Evolutionary conservation across 805 yeast species (phyloP), one percentile per base, ranked within the genome.

Genomic region (Lipomyces mesembrius): DNA sequence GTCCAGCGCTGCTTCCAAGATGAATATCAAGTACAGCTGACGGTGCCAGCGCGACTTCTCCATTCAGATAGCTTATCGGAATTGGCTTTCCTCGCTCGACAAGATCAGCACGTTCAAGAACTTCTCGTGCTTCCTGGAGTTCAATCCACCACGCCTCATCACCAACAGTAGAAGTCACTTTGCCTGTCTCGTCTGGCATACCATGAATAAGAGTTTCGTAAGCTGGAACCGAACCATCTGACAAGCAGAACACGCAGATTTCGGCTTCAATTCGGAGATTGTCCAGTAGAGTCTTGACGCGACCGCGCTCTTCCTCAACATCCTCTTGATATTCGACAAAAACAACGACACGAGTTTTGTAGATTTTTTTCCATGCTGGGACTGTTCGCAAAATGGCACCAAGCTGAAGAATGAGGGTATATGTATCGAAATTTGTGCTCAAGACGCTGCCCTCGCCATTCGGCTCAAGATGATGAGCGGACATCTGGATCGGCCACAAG

Each of bases 401-500:
- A 64, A 95, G 81, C 75, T 95, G 99, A 66, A 96, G 80, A 70
- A 95, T 95, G 74, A 95, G 83, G 0, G 98, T 94, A 75, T 93
- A 95, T 0, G 99, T 95, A 77, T 95, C 99, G 75, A 95, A 92
- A 75, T 95, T 95, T 2, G 97, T 92, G 0, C 97, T 90, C 67
- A 89, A 75, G 0, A 90, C 87, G 20, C 89, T 85, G 63, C 85
- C 85, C 35, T 81, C 83, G 3, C 93, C 93, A 61, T 85, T 83
- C 29, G 84, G 84, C 64, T 88, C 86, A 57, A 86, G 82, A 61
- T 91, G 85, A 55, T 88, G 87, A 0, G 96, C 94, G 2, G 96
- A 88, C 98, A 95, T 95, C 74, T 95, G 99, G 71, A 95, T 93
- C 0, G 99, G 99, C 77, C 96, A 95, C 51, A 95, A 79, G 76